Conservation (phyloP, 2,329 filamentous ascomycete genomes). For the Cladophialophora chaetospira region DNA sequence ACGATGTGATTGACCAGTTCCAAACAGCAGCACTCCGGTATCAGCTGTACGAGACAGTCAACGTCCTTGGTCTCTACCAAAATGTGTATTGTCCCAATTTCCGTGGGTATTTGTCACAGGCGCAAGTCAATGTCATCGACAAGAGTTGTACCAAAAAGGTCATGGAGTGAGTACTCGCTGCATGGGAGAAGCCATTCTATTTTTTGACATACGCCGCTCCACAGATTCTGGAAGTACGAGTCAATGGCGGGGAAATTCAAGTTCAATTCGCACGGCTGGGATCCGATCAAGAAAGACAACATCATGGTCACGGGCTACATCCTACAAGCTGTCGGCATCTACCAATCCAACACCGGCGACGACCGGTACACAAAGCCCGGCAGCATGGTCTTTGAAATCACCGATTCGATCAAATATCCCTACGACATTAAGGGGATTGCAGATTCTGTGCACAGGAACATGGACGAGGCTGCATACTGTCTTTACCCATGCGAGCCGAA, state of each 20-base stretch:
- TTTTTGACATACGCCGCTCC: background rate
- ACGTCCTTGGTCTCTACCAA: slow-evolving; percentile 18
- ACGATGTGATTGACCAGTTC: slow-evolving; percentile 28
- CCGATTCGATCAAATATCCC: slow-evolving; percentile 16
- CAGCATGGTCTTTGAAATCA: slow-evolving; percentile 21
- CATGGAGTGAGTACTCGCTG: slow-evolving; percentile 12
- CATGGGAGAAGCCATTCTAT: background rate
- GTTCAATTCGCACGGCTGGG: slow-evolving; percentile 26
- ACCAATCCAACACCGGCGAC: slow-evolving; percentile 23
- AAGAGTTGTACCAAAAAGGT: slow-evolving; percentile 24
- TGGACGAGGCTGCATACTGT: slow-evolving; percentile 21
- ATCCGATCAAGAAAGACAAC: slow-evolving; percentile 25
- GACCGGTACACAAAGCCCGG: slow-evolving; percentile 16
- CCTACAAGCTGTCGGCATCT: slow-evolving; percentile 22
- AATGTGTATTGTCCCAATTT: slow-evolving; percentile 23
- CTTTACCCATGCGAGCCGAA: slow-evolving; percentile 27
- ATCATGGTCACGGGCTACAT: slow-evolving; percentile 29
- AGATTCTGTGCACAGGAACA: slow-evolving; percentile 23
- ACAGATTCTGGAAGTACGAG: slow-evolving; percentile 26
- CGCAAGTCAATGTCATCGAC: slow-evolving; percentile 18
- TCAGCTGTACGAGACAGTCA: slow-evolving; percentile 24
- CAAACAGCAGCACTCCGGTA: slow-evolving; percentile 25
- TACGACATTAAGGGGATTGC: slow-evolving; percentile 19
- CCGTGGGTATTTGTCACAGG: slow-evolving; percentile 24
- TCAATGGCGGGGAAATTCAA: slow-evolving; percentile 27